Evolutionary conservation across 1,284 basidiomycete species (phyloP), one percentile per base, ranked within the genome.

Genomic region (Trametes polyzona): DNA sequence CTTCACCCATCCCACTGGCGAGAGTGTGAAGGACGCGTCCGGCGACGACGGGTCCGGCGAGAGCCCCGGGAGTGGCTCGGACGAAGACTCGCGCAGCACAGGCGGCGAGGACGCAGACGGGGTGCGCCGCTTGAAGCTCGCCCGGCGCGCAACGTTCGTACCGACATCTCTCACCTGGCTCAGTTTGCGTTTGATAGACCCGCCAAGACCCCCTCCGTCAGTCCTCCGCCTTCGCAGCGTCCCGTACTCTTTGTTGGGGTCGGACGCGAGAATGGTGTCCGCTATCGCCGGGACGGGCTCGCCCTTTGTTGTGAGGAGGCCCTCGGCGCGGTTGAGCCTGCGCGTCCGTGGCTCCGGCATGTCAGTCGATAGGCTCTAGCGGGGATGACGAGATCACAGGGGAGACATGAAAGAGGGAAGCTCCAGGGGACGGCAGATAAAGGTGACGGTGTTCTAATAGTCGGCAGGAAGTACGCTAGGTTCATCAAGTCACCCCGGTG

Each of bases 121-220:
- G n/a, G 56, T 51, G 39, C 51, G 53, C 43, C 65, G 56, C 51
- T 56, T 65, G 55, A 68, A 68, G 58, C 63, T 65, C 32, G 64
- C 63, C 32, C 62, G 47, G 42, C 65, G 65, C 17, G 67, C 63
- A 26, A 68, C 64, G 44, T 52, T 55, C 50, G 62, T 62, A 17
- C 64, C 63, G 19, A 55, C 66, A 24, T 66, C 67, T 55, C 59
- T 65, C 33, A 71, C 67, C 47, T 68, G 67, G 42, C 52, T 62
- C 37, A 73, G 46, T 58, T 55, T 71, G 27, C 69, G 62, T 51
- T 67, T 65, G 9, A 71, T 67, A 32, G 66, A 68, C 47, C 67
- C 65, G 10, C 67, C 65, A 23, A 71, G 33, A 1, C 66, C 63
- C n/a, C 59, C 59, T 17, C 60, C 59, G 14, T 59, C 57, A 14